Conservation (phyloP, 2,329 filamentous ascomycete species). For the Xylariaceae sp. region DNA sequence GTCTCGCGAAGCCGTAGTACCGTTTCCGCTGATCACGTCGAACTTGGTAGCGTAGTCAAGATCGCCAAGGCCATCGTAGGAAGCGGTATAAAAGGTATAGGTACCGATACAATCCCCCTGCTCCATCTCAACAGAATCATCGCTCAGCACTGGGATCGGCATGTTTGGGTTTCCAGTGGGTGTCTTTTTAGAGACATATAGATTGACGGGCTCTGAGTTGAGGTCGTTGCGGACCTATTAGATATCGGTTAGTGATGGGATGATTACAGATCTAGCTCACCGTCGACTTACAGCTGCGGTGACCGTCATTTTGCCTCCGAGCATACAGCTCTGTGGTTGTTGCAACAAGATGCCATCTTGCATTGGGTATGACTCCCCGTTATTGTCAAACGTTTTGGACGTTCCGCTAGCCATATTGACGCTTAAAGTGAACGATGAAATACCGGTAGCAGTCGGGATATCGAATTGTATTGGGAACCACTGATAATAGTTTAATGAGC, state of each 20-base stretch:
- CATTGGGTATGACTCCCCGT: slow-evolving; percentile 53
- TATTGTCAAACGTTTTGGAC: slow-evolving; percentile 51
- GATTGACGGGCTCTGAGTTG: slow-evolving; percentile 38
- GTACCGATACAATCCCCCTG: slow-evolving; percentile 44
- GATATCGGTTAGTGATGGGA: no score
- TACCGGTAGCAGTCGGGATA: slow-evolving; percentile 56
- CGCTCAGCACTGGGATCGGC: slow-evolving; percentile 42
- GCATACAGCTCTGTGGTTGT: slow-evolving; percentile 55
- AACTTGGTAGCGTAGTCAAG: slow-evolving; percentile 44
- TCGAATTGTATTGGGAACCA: slow-evolving; percentile 45
- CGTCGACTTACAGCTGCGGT: slow-evolving; percentile 42
- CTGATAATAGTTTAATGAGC: slow-evolving; percentile 20
- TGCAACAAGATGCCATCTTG: slow-evolving; percentile 56
- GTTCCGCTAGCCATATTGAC: slow-evolving; percentile 48
- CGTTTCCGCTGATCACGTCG: slow-evolving; percentile 43
- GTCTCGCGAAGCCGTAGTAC: slow-evolving; percentile 37
- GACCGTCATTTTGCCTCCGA: slow-evolving; percentile 44
- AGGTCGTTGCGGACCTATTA: slow-evolving; percentile 46
- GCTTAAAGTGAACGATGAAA: slow-evolving; percentile 59
- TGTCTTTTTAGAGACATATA: slow-evolving; percentile 44
- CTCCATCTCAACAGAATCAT: slow-evolving; percentile 37
- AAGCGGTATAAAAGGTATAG: slow-evolving; percentile 48
- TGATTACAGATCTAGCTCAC: background rate
- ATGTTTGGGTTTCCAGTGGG: slow-evolving; percentile 35
- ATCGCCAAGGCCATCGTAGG: slow-evolving; percentile 43